A percentile compares a stretch with the other conserved stretches of the same genome.
Conservation (phyloP, 179 eudicot species). For the Drosera spatulata region DNA sequence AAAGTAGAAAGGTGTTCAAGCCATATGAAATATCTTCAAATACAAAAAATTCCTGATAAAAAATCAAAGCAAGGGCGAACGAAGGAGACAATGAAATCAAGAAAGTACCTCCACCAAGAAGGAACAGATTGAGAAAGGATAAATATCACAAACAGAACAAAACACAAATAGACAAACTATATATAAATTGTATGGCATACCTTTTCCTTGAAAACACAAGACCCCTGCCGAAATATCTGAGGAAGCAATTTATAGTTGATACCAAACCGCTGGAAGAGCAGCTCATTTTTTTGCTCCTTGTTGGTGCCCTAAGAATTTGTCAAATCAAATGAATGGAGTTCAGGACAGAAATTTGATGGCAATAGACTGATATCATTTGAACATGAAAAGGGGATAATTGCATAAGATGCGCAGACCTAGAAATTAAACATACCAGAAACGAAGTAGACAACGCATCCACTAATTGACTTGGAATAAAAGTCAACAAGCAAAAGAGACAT, state of each 20-base stretch:
- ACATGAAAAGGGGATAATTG: neutral
- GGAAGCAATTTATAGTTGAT: slow-evolving; percentile 63
- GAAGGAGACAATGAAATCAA: neutral
- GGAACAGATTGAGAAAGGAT: neutral
- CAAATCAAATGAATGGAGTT: neutral
- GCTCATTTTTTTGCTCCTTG: slow-evolving; percentile 63
- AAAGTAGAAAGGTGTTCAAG: too few relatives aligned
- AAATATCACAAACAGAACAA: neutral
- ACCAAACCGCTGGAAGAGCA: slow-evolving; percentile 61
- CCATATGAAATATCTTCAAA: too few relatives aligned
- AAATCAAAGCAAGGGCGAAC: too few relatives aligned
- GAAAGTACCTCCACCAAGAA: neutral
- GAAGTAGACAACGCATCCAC: too few relatives aligned
- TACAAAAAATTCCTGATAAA: too few relatives aligned
- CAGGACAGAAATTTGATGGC: neutral
- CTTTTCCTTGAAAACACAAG: slow-evolving; percentile 66
- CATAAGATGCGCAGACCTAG: too few relatives aligned
- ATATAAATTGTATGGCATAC: slow-evolving; percentile 11
- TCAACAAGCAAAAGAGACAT: too few relatives aligned
- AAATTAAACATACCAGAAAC: too few relatives aligned
- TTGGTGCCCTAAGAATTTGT: slow-evolving; percentile 36
- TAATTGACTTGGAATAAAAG: too few relatives aligned
- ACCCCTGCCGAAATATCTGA: slow-evolving; percentile 70
- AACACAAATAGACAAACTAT: neutral
- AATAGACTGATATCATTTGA: neutral